These are phyloP conservation scores for Antonospora locustae DNA, from an alignment of 371 early-diverging fungal genomes.

Conservation along the genomic window DNA sequence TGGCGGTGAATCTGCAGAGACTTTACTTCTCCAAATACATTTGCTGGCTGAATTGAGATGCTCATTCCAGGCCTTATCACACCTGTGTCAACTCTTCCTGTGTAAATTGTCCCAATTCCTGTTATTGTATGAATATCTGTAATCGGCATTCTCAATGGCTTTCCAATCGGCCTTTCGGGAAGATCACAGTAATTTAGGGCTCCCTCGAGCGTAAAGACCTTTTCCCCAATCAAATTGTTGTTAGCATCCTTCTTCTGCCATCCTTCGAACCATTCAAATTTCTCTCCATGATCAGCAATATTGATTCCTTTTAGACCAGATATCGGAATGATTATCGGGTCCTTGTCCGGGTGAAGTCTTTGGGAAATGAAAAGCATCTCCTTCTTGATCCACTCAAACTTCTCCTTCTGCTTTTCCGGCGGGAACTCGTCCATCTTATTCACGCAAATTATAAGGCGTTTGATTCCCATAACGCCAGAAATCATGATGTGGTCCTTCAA, in stretches of 20 bases:
- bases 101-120: slow-evolving; percentile 91
- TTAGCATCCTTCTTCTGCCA: slow-evolving; percentile 54
- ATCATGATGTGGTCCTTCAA: slow-evolving; percentile 83
- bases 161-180: slow-evolving; percentile 77
- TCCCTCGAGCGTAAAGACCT: slow-evolving; percentile 72
- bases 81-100: slow-evolving; percentile 91
- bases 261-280: slow-evolving; percentile 56
- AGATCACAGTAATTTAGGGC: slow-evolving; percentile 80
- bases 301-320: slow-evolving; percentile 84
- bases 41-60: slow-evolving; percentile 35
- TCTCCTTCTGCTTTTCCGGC: slow-evolving; percentile 62
- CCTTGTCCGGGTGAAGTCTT: slow-evolving; percentile 80
- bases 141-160: slow-evolving; percentile 87
- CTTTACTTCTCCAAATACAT: slow-evolving; percentile 43
- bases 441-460: slow-evolving; percentile 81
- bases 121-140: slow-evolving; percentile 81
- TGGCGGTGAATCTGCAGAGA: slow-evolving; percentile 51
- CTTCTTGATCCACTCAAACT: slow-evolving; percentile 78
- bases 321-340: slow-evolving; percentile 66
- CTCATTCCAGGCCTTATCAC: slow-evolving; percentile 67
- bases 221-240: slow-evolving; percentile 58
- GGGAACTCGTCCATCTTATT: slow-evolving; percentile 91
- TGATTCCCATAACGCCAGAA: slow-evolving; percentile 82
- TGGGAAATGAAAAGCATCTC: slow-evolving; percentile 84
- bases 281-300: slow-evolving; percentile 72